A percentile compares a stretch with the other conserved stretches of the same genome.
These are phyloP conservation scores for Mycosphaerelloides madeirae DNA, from an alignment of 2,329 filamentous ascomycete genomes.

Conservation along the genomic window DNA sequence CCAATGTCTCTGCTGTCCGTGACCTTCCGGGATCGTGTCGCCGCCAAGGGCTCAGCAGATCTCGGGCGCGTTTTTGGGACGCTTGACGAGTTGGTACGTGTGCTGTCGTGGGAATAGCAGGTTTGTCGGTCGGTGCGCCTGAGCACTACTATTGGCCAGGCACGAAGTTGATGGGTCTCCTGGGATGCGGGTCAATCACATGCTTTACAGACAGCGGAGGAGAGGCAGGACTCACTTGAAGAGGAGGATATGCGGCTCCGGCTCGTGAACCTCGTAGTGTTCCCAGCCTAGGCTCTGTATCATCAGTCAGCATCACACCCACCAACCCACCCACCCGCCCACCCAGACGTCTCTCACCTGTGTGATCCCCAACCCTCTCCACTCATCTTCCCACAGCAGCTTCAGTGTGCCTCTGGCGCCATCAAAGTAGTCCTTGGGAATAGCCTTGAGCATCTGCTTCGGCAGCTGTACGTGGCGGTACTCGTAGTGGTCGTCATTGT, in stretches of 20 bases:
- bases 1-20: too few species aligned
- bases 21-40: too few species aligned
- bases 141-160: conserved; percentile 5
- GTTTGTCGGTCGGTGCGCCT: too few species aligned
- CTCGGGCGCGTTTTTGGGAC: too few species aligned
- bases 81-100: too few species aligned
- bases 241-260: conserved; percentile 93
- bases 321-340: neutral
- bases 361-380: conserved; percentile 93
- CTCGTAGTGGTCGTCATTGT: conserved; percentile 87
- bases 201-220: neutral
- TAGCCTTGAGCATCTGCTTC: conserved; percentile 96
- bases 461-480: conserved; percentile 97
- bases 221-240: conserved; percentile 74
- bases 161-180: conserved; percentile 21
- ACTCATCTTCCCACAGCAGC: conserved; percentile 96
- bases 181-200: conserved; percentile 1
- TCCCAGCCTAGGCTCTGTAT: conserved; percentile 92
- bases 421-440: conserved; percentile 93
- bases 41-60: too few species aligned
- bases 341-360: conserved; percentile 59
- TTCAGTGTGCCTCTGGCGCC: conserved; percentile 85
- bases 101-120: too few species aligned
- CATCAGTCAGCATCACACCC: neutral
- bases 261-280: conserved; percentile 98